These are phyloP conservation scores for Talaromyces islandicus DNA, from an alignment of 2,329 filamentous ascomycete genomes.

Conservation along the genomic window DNA sequence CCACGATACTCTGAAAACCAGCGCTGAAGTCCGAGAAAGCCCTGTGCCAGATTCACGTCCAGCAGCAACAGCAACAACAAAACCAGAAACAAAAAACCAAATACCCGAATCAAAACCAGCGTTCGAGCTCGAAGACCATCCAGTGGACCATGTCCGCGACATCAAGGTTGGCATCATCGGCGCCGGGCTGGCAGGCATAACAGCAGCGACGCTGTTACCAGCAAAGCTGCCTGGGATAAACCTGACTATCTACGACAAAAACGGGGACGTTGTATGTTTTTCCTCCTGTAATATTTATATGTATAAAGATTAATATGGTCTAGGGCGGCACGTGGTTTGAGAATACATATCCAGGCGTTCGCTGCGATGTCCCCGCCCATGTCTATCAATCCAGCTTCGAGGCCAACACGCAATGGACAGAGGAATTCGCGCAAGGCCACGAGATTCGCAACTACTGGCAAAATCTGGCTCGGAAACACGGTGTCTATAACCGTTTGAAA, in stretches of 20 bases:
- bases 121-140: constrained; percentile 38
- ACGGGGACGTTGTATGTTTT: constrained; percentile 56
- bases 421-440: constrained; percentile 59
- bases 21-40: background rate
- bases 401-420: constrained; percentile 63
- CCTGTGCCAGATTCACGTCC: background rate
- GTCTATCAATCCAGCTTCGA: constrained; percentile 65
- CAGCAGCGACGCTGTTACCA: constrained; percentile 60
- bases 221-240: constrained; percentile 63
- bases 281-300: background rate
- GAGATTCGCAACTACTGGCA: constrained; percentile 67
- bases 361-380: constrained; percentile 64
- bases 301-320: background rate
- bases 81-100: constrained; percentile 2
- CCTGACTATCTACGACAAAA: constrained; percentile 63
- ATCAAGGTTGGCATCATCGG: constrained; percentile 58
- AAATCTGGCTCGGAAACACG: constrained; percentile 55
- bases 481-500: constrained; percentile 55
- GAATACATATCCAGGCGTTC: constrained; percentile 56
- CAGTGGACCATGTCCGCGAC: constrained; percentile 44
- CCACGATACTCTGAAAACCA: background rate
- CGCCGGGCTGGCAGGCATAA: constrained; percentile 58
- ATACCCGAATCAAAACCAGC: background rate
- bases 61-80: background rate
- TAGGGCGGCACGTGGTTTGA: constrained; percentile 45